A percentile compares a stretch with the other conserved stretches of the same genome.
Evolutionary conservation across 1,284 basidiomycete genomes (phyloP).

Genomic region (Retiboletus fuscus): DNA sequence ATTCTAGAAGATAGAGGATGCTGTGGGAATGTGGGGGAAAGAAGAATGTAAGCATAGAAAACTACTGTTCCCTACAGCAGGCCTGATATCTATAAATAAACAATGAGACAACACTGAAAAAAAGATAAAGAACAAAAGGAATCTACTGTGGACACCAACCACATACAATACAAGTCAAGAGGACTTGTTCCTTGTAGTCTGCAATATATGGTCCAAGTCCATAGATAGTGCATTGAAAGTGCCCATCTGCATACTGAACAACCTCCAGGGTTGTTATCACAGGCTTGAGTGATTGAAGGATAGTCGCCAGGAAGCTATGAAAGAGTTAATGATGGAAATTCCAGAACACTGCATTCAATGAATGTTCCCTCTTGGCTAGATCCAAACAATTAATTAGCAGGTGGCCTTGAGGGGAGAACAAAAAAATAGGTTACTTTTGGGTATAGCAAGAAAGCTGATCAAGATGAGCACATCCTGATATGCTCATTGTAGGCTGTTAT

Average conservation of each 20-base stretch:
- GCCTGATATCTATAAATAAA: not conserved
- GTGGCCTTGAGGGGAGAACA: not conserved
- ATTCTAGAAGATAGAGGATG: too few species aligned
- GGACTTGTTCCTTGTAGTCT: conserved; percentile 22
- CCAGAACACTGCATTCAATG: not conserved
- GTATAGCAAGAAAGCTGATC: conserved; percentile 38
- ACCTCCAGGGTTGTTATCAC: not conserved
- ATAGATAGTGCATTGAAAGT: not conserved
- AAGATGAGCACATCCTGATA: conserved; percentile 40
- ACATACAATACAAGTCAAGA: too few species aligned
- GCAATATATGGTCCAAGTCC: conserved; percentile 15
- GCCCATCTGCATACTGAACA: not conserved
- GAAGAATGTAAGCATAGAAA: not conserved
- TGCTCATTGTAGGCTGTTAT: conserved; percentile 46
- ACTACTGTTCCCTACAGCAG: not conserved
- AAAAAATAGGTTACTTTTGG: too few species aligned
- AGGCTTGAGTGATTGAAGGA: not conserved
- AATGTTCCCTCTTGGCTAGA: conserved; percentile 5
- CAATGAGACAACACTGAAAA: not conserved
- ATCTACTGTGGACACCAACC: conserved; percentile 10
- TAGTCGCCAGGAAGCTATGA: not conserved
- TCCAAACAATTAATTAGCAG: too few species aligned
- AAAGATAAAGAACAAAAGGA: not conserved
- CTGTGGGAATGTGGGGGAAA: too few species aligned
- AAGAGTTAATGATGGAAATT: not conserved